phyloP scores from a whole-genome alignment of 2,329 filamentous ascomycete genomes.

The Fusarium anguioides region DNA sequence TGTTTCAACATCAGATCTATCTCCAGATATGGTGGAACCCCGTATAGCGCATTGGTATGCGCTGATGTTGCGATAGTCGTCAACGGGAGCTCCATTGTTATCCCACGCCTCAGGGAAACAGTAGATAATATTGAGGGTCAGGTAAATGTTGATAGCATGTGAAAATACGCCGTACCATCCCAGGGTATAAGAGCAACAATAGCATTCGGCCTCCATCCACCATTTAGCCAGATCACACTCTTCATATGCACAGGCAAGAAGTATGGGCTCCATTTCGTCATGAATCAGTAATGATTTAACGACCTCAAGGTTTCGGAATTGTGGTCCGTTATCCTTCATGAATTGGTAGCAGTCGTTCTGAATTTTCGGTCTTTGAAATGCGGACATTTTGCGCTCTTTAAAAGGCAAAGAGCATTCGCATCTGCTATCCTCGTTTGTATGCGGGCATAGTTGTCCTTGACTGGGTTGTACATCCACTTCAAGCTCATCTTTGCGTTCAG shows the following conservation, averaged over 20 bases:
- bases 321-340: not conserved
- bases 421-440: not conserved
- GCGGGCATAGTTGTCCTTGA: not conserved
- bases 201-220: not conserved
- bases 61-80: not conserved
- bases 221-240: not conserved
- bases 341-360: not conserved
- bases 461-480: not conserved
- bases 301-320: constrained; percentile 6
- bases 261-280: constrained; percentile 11
- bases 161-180: constrained; percentile 1
- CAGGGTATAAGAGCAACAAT: not conserved
- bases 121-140: constrained; percentile 3
- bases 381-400: constrained; percentile 10
- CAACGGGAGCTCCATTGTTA: accelerated
- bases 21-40: not conserved
- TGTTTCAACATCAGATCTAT: not conserved
- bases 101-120: not conserved
- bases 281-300: constrained; percentile 2
- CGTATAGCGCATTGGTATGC: not conserved
- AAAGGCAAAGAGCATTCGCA: constrained; percentile 1
- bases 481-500: not conserved
- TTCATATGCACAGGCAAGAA: not conserved
- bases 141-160: not conserved
- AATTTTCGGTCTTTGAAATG: not conserved